Percentiles rank a stretch among this genome's conserved stretches.
These are phyloP conservation scores for Coprinopsis strossmayeri DNA, from an alignment of 768 basidiomycete species.

Conservation along the genomic window DNA sequence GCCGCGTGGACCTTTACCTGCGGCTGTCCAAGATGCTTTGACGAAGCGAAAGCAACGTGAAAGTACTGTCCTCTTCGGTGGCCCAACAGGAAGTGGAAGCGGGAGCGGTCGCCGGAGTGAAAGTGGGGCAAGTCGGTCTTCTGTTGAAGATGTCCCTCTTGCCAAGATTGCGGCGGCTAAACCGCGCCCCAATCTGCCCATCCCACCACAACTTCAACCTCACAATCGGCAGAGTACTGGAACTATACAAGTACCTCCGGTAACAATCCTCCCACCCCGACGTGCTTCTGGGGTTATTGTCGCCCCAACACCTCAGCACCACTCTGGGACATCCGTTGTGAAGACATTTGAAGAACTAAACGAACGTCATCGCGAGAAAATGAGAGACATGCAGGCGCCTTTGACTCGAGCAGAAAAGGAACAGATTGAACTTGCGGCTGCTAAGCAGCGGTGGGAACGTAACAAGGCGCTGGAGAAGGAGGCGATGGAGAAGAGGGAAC, in stretches of 20 bases:
- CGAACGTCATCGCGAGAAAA: slow-evolving; percentile 79
- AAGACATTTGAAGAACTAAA: slow-evolving; percentile 84
- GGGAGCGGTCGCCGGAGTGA: slow-evolving; percentile 2
- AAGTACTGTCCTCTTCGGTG: slow-evolving; percentile 45
- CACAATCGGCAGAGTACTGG: slow-evolving; percentile 17
- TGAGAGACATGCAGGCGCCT: slow-evolving; percentile 77
- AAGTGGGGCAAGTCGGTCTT: slow-evolving; percentile 7
- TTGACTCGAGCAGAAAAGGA: slow-evolving; percentile 77
- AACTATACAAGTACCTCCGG: slow-evolving; percentile 24
- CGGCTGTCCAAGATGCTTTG: slow-evolving; percentile 72
- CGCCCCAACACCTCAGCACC: slow-evolving; percentile 44
- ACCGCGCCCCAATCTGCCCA: slow-evolving; percentile 9
- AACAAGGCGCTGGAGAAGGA: slow-evolving; percentile 70
- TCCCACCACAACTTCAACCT: slow-evolving; percentile 7
- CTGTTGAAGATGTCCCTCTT: slow-evolving; percentile 13
- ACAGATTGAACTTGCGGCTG: slow-evolving; percentile 67
- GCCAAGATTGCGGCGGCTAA: slow-evolving; percentile 11
- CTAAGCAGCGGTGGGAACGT: slow-evolving; percentile 77
- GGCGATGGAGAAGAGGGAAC: slow-evolving; percentile 64
- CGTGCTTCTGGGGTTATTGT: slow-evolving; percentile 30
- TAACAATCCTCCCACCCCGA: slow-evolving; percentile 43
- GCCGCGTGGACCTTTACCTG: slow-evolving; percentile 45
- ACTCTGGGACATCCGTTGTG: slow-evolving; percentile 49
- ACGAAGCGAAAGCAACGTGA: slow-evolving; percentile 66
- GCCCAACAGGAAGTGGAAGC: slow-evolving; percentile 6